Percentiles rank a stretch among this genome's conserved stretches.
phyloP scores from a whole-genome alignment of 225 moss, liverwort and hornwort genomes.

The Sphagnum tenellum region DNA sequence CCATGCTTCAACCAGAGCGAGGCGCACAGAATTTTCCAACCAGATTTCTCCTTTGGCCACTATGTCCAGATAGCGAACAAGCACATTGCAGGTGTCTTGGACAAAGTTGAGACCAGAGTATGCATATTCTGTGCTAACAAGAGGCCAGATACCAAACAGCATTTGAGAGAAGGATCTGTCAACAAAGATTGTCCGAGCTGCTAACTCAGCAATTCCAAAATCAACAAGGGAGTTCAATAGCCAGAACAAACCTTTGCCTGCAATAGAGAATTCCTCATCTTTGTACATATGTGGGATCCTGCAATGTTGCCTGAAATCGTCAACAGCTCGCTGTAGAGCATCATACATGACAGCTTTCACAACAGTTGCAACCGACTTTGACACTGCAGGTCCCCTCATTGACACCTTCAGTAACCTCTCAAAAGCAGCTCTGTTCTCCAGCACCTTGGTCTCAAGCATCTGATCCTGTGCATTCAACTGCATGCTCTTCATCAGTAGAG shows the following conservation, averaged over 20 bases:
- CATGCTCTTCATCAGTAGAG: slow-evolving; percentile 34
- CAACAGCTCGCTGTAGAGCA: slow-evolving; percentile 32
- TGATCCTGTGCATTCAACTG: slow-evolving; percentile 30
- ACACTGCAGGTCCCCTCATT: slow-evolving; percentile 33
- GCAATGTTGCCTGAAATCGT: slow-evolving; percentile 40
- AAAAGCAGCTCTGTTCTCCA: slow-evolving; percentile 38
- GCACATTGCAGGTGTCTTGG: slow-evolving; percentile 39
- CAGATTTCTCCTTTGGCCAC: slow-evolving; percentile 38
- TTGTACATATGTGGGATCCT: slow-evolving; percentile 37
- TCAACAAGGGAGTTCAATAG: slow-evolving; percentile 41
- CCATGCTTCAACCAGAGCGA: slow-evolving; percentile 44
- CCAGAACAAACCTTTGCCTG: slow-evolving; percentile 43
- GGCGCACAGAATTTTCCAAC: slow-evolving; percentile 38
- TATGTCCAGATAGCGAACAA: slow-evolving; percentile 37
- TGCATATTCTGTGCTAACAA: slow-evolving; percentile 27
- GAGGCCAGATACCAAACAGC: slow-evolving; percentile 42
- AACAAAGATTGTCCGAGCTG: slow-evolving; percentile 33
- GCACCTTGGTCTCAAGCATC: slow-evolving; percentile 38
- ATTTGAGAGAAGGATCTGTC: slow-evolving; percentile 40
- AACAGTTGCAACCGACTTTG: slow-evolving; percentile 30
- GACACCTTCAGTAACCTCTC: slow-evolving; percentile 35
- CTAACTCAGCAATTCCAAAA: slow-evolving; percentile 42
- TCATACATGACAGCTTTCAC: slow-evolving; percentile 43
- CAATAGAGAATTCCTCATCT: slow-evolving; percentile 43
- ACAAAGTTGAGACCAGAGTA: slow-evolving; percentile 33